phyloP scores from a whole-genome alignment of 2,329 filamentous ascomycete species.

The Remersonia thermophila region DNA sequence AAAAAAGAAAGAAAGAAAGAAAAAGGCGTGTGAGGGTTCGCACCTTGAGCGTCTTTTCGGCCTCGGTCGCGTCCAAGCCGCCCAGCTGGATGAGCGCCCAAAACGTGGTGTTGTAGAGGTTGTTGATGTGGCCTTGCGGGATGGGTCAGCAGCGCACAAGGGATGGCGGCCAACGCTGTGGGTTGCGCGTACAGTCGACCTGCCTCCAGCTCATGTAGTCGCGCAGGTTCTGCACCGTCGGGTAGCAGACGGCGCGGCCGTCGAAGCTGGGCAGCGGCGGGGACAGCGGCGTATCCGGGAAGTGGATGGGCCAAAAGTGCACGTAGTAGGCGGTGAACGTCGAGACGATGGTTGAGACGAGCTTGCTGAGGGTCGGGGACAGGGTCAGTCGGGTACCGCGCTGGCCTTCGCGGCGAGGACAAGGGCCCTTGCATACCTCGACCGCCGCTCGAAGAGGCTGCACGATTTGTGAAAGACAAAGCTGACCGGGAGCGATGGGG shows the following conservation, averaged over 20 bases:
- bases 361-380: constrained; percentile 47
- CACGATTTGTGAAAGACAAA: constrained; percentile 82
- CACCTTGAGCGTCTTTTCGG: constrained; percentile 71
- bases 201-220: constrained; percentile 98
- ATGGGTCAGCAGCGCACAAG: constrained; percentile 14
- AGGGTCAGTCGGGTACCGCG: not conserved
- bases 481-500: constrained; percentile 38
- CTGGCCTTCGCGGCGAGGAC: no score
- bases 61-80: constrained; percentile 62
- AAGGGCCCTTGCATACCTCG: constrained; percentile 47
- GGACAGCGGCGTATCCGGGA: constrained; percentile 57
- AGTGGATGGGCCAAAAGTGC: constrained; percentile 64
- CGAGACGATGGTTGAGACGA: constrained; percentile 81
- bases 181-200: constrained; percentile 67
- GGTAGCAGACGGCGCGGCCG: constrained; percentile 82
- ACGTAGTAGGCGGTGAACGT: constrained; percentile 91
- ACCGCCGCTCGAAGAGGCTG: constrained; percentile 72
- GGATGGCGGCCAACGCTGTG: no score
- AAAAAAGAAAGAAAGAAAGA: not conserved
- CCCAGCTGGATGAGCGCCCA: constrained; percentile 77
- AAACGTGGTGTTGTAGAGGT: constrained; percentile 95
- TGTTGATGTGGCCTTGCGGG: constrained; percentile 77
- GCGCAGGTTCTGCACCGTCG: constrained; percentile 64
- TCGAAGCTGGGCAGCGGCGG: constrained; percentile 81
- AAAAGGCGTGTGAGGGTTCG: constrained; percentile 16